phyloP scores from a whole-genome alignment of 116 monocot species.

The Phalaenopsis hybrid region DNA sequence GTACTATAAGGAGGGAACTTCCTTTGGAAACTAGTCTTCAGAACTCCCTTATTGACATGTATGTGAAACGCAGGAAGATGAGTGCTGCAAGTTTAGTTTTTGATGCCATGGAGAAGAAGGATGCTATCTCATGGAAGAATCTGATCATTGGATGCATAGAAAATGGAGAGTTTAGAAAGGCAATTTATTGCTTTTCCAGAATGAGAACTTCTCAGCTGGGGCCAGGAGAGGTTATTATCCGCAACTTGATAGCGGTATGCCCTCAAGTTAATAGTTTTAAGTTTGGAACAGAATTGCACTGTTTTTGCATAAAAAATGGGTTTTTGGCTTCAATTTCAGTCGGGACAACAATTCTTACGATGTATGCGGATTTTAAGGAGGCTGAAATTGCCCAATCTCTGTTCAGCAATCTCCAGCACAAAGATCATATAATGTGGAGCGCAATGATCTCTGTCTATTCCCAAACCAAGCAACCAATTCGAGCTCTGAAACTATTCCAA shows the following conservation, averaged over 20 bases:
- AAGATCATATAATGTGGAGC: conserved; percentile 49
- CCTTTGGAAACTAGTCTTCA: conserved; percentile 26
- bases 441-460: conserved; percentile 44
- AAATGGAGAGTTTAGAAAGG: not conserved
- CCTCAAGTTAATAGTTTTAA: conserved; percentile 12
- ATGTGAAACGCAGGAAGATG: conserved; percentile 27
- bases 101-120: conserved; percentile 25
- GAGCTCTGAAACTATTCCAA: conserved; percentile 37
- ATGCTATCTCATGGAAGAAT: conserved; percentile 43
- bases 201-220: conserved; percentile 31
- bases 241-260: conserved; percentile 21
- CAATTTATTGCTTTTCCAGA: not conserved
- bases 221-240: conserved; percentile 26
- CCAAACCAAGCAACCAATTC: conserved; percentile 13
- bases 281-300: conserved; percentile 30
- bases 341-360: conserved; percentile 32
- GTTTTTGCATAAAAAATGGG: conserved; percentile 29
- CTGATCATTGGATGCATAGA: conserved; percentile 35
- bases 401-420: conserved; percentile 29
- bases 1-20: conserved; percentile 18
- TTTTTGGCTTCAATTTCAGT: conserved; percentile 17
- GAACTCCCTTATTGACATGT: conserved; percentile 43
- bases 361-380: conserved; percentile 35
- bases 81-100: conserved; percentile 26
- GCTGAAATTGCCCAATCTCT: conserved; percentile 22